Base-by-base conservation (phyloP, 345 rosid genomes). In the Citrus sinensis region DNA sequence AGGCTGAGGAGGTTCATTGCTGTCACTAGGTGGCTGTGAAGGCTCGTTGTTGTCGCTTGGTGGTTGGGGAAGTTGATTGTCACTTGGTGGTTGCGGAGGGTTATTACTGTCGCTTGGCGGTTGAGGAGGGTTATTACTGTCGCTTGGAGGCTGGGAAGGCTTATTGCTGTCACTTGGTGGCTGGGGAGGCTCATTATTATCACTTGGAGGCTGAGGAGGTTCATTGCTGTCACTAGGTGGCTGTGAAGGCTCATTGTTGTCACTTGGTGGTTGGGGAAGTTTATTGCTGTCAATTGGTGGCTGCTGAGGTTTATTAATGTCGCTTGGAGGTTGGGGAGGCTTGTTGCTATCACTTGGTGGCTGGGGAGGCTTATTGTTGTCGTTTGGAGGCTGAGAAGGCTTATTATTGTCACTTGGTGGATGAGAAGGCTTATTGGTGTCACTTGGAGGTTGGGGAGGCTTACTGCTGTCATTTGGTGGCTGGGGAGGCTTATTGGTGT, bases 91-190 rank as follows among this genome's bases (percentile, higher is more conserved):
- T 2, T 51, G 56, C 0, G 56, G 56, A 51, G 22, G 56, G 7
- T 51, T 4, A 51, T 51, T 17, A 0, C 34, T 32, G 34, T 17
- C 2, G 0, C 7, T 51, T 51, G 56, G 56, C 0, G 46, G 7
- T 0, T 14, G 34, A 2, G 35, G 5, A 11, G 34, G 16, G 0
- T 13, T 0, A 0, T 67, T 4, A 0, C 0, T 32, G 6, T 14
- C 20, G 16, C 20, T 49, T 49, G 55, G 20, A 0, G 55, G 55
- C 0, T 49, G 55, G 0, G 20, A 1, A 49, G 20, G 20, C 0
- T 51, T 51, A 16, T 16, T 51, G 2, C 1, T 5, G 20, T 16
- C 56, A 14, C 1, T 51, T 13, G 56, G 19, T 0, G 56, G 56
- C 2, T 51, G 56, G 0, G 22, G 22, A 51, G 56, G 2, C 22